These are phyloP conservation scores for Entomortierella beljakovae DNA, from an alignment of 192 early-diverging fungal species.

Conservation along the genomic window DNA sequence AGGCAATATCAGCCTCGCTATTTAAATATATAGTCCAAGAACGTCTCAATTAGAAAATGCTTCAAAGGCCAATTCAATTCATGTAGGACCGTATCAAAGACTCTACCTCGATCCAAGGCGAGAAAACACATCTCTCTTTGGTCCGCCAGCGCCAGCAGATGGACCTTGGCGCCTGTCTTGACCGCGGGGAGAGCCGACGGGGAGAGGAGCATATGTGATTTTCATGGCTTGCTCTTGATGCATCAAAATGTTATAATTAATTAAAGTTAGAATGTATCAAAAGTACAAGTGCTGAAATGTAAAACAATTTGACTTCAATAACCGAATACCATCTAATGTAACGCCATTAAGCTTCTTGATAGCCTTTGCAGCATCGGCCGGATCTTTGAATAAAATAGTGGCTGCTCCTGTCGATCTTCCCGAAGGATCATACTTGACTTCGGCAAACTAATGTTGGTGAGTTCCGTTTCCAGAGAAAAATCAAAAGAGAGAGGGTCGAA, in stretches of 20 bases:
- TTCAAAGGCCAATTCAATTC: neutral
- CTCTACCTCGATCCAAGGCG: slow-evolving; percentile 51
- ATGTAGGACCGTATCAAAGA: too few relatives aligned
- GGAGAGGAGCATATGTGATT: slow-evolving; percentile 39
- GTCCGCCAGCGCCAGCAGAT: slow-evolving; percentile 11
- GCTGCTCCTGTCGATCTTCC: slow-evolving; percentile 67
- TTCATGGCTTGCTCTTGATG: slow-evolving; percentile 45
- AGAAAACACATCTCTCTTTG: slow-evolving; percentile 47
- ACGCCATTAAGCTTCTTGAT: slow-evolving; percentile 62
- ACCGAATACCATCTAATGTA: slow-evolving; percentile 61
- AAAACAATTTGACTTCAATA: too few relatives aligned
- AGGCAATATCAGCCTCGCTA: slow-evolving; percentile 51
- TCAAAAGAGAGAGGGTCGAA: neutral
- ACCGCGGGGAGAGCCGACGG: neutral
- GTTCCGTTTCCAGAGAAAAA: neutral
- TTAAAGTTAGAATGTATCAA: slow-evolving; percentile 1
- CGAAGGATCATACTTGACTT: slow-evolving; percentile 63
- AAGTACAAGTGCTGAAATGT: too few relatives aligned
- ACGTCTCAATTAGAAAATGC: too few relatives aligned
- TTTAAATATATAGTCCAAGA: neutral
- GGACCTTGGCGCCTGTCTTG: slow-evolving; percentile 16
- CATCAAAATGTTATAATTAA: neutral
- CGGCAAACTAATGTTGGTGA: slow-evolving; percentile 30
- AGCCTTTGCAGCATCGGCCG: slow-evolving; percentile 57
- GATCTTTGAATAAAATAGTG: slow-evolving; percentile 55